Evolutionary conservation across 305 asterid genomes (phyloP), one percentile per base, ranked within the genome.

Genomic region (Rubia tinctorum): DNA sequence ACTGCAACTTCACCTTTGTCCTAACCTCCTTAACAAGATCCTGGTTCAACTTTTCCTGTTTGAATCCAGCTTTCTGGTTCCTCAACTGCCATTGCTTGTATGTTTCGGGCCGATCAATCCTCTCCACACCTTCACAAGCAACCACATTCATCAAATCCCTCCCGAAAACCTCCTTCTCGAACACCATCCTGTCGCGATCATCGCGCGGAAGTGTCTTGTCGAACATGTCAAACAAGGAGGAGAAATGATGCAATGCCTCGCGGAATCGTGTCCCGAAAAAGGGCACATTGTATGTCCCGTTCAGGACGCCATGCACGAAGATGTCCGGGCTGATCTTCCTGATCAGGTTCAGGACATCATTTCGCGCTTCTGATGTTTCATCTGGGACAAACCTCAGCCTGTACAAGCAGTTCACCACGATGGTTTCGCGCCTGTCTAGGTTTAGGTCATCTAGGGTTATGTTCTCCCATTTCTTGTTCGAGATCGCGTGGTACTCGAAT

Each of bases 71-170:
- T 81, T 95, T 89, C 73, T 78, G 42, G 73, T 79, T 85, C 30
- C 97, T 86, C 0, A 75, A 79, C 51, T 93, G 98, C 97, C 97
- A 91, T 70, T 90, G 97, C 88, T 86, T 91, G 80, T 91, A 90
- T 0, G 94, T 89, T 81, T 93, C 98, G 0, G 98, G 96, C 77
- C 98, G 84, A 68, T 85, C 97, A 6, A 91, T 87, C 88, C 98
- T 86, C 79, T 90, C 89, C 1, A 82, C 77, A 20, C 98, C 98
- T 78, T 91, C 98, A 66, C 98, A 93, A 3, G 98, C 97, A 75
- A 90, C 85, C 8, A 90, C 88, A 71, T 93, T 93, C 84, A 93
- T 83, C 7, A 79, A 80, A 79, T 91, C 97, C 4, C 90, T 89
- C 43, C 96, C 96, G 15, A 78, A 83, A 71, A 93, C 87, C 39